Evolutionary conservation across 495 filamentous ascomycete genomes (phyloP).

Genomic region (Aspergillus coremiiformis): DNA sequence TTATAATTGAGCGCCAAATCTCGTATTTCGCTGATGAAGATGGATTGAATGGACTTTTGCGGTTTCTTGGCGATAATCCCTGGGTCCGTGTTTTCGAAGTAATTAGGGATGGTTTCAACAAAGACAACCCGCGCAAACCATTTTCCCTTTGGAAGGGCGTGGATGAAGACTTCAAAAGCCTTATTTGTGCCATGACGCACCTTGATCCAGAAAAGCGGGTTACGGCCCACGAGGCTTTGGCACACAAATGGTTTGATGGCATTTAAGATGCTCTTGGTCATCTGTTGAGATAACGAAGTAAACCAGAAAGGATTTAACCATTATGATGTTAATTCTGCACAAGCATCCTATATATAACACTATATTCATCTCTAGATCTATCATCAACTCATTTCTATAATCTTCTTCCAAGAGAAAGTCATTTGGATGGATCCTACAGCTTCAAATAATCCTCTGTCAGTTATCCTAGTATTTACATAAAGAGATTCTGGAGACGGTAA

Average conservation of each 20-base stretch:
- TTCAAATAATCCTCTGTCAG: too few species aligned
- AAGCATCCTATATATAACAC: too few species aligned
- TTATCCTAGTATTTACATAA: too few species aligned
- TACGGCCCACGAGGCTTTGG: slow-evolving; percentile 18
- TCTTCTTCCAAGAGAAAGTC: too few species aligned
- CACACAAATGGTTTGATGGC: slow-evolving; percentile 26
- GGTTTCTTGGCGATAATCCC: slow-evolving; percentile 33
- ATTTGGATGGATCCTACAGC: too few species aligned
- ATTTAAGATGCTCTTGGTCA: too few species aligned
- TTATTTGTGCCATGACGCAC: slow-evolving; percentile 21
- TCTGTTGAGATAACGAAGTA: too few species aligned
- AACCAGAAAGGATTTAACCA: too few species aligned
- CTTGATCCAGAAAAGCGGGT: slow-evolving; percentile 20
- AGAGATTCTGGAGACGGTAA: too few species aligned
- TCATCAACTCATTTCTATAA: too few species aligned
- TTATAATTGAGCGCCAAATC: slow-evolving; percentile 37
- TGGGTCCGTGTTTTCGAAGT: slow-evolving; percentile 27
- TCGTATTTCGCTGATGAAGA: slow-evolving; percentile 44
- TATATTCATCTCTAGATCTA: too few species aligned
- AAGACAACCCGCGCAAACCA: slow-evolving; percentile 27
- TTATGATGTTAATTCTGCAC: too few species aligned
- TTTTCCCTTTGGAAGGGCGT: slow-evolving; percentile 25
- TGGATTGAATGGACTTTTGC: slow-evolving; percentile 27
- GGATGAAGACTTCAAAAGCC: slow-evolving; percentile 27
- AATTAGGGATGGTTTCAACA: slow-evolving; percentile 30